Conservation (phyloP, 192 early-diverging fungal species). For the Radiomyces spectabilis region DNA sequence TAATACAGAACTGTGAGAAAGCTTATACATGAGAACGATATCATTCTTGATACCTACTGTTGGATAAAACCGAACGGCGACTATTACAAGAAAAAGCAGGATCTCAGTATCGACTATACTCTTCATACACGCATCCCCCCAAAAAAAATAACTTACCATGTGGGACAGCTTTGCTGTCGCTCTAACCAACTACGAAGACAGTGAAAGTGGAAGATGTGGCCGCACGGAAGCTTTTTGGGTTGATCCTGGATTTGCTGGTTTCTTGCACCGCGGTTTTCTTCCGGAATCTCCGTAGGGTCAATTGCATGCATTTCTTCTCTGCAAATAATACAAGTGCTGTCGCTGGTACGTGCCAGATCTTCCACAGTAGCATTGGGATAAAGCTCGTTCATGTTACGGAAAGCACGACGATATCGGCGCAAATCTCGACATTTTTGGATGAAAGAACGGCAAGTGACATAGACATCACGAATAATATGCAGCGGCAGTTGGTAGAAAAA, state of each 20-base stretch:
- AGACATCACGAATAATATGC: conserved; percentile 95
- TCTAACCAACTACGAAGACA: conserved; percentile 97
- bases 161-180: conserved; percentile 95
- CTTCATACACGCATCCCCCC: conserved; percentile 28
- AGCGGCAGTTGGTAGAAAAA: conserved; percentile 82
- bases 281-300: background rate
- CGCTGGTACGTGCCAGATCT: conserved; percentile 64
- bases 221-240: conserved; percentile 93
- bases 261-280: conserved; percentile 1
- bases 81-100: conserved; percentile 7
- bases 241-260: conserved; percentile 43
- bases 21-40: too few species aligned
- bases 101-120: background rate
- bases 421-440: conserved; percentile 83
- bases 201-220: conserved; percentile 96
- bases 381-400: conserved; percentile 91
- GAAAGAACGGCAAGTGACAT: conserved; percentile 90
- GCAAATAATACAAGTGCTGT: conserved; percentile 94
- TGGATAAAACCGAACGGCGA: conserved; percentile 39
- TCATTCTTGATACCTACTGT: too few species aligned
- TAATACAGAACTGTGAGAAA: too few species aligned
- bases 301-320: conserved; percentile 83
- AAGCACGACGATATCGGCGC: conserved; percentile 87
- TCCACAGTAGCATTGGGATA: conserved; percentile 87
- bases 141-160: conserved; percentile 76